Evolutionary conservation across 2,329 filamentous ascomycete genomes (phyloP).

Genomic region (Cadophora sp.): DNA sequence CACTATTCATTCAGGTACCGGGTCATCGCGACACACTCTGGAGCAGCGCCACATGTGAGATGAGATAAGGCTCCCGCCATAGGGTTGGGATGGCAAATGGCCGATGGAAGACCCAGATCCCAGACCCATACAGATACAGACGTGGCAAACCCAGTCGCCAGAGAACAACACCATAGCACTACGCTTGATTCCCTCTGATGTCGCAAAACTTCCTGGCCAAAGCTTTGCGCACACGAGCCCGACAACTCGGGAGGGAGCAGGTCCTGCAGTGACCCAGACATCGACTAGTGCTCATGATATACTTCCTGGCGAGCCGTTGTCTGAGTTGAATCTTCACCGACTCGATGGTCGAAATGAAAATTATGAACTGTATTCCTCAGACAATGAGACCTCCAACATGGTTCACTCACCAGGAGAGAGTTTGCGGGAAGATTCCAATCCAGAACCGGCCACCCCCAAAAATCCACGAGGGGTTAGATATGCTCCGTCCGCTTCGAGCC

Average conservation of each 20-base stretch:
- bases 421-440: constrained; percentile 9
- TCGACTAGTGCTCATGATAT: not conserved
- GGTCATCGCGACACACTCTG: not conserved
- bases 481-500: constrained; percentile 11
- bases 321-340: not conserved
- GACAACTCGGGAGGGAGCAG: not conserved
- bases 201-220: not conserved
- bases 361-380: constrained; percentile 8
- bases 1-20: constrained; percentile 6
- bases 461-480: constrained; percentile 15
- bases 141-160: constrained; percentile 14
- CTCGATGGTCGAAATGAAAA: constrained; percentile 17
- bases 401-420: constrained; percentile 20
- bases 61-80: constrained; percentile 4
- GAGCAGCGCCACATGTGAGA: not conserved
- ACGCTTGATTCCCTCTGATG: not conserved
- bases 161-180: not conserved
- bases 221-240: not conserved
- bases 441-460: constrained; percentile 10
- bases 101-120: constrained; percentile 21
- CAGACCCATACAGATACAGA: constrained; percentile 17
- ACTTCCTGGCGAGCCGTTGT: not conserved
- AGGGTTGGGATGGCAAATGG: constrained; percentile 16
- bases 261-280: not conserved
- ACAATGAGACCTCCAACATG: constrained; percentile 22